Percentiles rank a stretch among this genome's conserved stretches.
Evolutionary conservation across 768 basidiomycete genomes (phyloP).

Genomic region (Mycena rebaudengoi): DNA sequence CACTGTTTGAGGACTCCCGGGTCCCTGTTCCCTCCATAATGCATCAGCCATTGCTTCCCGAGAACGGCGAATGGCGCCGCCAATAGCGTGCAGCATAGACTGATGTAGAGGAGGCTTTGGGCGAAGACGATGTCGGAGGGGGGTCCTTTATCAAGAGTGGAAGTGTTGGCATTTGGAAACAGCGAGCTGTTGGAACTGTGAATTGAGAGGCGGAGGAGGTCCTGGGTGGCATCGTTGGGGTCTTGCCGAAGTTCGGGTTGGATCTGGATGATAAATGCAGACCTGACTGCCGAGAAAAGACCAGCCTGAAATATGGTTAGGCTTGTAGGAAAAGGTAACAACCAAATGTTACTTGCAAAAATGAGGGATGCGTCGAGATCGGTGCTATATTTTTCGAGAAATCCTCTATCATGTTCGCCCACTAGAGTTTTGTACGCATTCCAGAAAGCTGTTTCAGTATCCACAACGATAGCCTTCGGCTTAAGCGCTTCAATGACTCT

Average conservation of each 20-base stretch:
- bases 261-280: constrained; percentile 3
- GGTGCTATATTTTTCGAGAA: background rate
- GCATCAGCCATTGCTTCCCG: constrained; percentile 15
- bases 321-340: background rate
- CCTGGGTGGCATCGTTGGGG: too few relatives aligned
- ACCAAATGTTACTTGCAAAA: background rate
- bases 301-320: too few relatives aligned
- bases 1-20: background rate
- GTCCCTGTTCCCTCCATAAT: background rate
- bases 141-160: background rate
- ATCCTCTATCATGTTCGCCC: background rate
- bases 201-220: too few relatives aligned
- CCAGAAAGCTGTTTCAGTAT: background rate
- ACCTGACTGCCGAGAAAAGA: constrained; percentile 1
- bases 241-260: background rate
- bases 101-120: constrained; percentile 1
- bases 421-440: background rate
- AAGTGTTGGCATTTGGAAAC: too few relatives aligned
- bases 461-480: background rate
- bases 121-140: background rate
- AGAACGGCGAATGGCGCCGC: constrained; percentile 3
- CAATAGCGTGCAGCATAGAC: background rate
- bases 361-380: constrained; percentile 1
- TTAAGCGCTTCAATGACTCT: background rate
- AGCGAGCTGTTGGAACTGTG: too few relatives aligned